These are phyloP conservation scores for Clavispora santaluciae DNA, from an alignment of 805 yeast species.

Conservation along the genomic window DNA sequence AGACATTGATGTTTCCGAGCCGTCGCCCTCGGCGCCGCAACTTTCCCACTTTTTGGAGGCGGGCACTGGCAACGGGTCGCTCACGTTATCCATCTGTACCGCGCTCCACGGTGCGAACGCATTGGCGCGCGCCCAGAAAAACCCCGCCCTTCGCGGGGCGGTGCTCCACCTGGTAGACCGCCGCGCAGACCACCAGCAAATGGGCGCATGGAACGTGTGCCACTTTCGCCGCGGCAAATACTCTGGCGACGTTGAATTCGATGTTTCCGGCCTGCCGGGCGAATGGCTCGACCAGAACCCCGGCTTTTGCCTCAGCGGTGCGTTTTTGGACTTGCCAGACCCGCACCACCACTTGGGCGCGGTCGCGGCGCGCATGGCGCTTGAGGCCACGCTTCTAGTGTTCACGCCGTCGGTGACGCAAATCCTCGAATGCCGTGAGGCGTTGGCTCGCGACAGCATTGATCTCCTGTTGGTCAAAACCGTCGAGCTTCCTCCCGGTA, in stretches of 20 bases:
- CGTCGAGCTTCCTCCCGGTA: constrained; percentile 5
- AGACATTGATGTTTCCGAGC: constrained; percentile 1
- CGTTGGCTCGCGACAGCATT: not conserved
- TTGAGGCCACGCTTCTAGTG: constrained; percentile 3
- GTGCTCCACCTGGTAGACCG: constrained; percentile 3
- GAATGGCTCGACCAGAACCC: not conserved
- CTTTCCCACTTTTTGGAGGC: constrained; percentile 1
- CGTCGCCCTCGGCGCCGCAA: not conserved
- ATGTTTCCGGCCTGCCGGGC: constrained; percentile 1
- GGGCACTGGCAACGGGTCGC: constrained; percentile 4
- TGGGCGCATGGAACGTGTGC: constrained; percentile 2
- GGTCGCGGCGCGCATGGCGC: not conserved
- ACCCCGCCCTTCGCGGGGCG: not conserved
- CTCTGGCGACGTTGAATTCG: constrained; percentile 1
- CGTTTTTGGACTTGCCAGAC: constrained; percentile 3
- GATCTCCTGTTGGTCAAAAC: constrained; percentile 3
- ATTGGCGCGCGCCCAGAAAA: not conserved
- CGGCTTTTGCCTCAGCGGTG: not conserved
- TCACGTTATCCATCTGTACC: constrained; percentile 2
- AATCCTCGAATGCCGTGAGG: constrained; percentile 2
- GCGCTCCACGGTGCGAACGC: constrained; percentile 5
- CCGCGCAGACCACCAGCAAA: not conserved
- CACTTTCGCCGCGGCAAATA: constrained; percentile 1
- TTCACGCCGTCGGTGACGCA: constrained; percentile 5
- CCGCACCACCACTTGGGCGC: not conserved